Conservation (phyloP, 345 rosid species). For the Linum usitatissimum region DNA sequence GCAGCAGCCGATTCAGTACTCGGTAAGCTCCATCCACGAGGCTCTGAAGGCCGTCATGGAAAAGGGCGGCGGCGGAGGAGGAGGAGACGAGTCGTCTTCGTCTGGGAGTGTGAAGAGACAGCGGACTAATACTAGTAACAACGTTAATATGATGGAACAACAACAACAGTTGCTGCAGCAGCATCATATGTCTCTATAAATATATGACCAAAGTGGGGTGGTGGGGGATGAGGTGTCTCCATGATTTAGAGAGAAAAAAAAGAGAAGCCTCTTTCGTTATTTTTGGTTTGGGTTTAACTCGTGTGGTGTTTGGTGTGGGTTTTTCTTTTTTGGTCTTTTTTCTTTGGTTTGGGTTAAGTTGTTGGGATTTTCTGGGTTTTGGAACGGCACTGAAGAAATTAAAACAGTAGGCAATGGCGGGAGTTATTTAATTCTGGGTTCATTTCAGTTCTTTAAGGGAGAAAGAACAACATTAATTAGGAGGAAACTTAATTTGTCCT, state of each 20-base stretch:
- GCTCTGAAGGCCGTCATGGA: conserved; percentile 90
- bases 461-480: too few species aligned
- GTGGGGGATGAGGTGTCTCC: not conserved
- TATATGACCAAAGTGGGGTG: not conserved
- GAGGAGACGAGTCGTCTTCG: conserved; percentile 39
- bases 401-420: too few species aligned
- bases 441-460: too few species aligned
- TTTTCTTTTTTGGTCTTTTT: too few species aligned
- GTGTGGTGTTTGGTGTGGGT: not conserved
- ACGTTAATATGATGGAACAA: conserved; percentile 40
- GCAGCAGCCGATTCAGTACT: conserved; percentile 32
- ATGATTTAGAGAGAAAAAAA: not conserved
- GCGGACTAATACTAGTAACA: conserved; percentile 37
- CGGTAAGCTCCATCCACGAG: conserved; percentile 69
- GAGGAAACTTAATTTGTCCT: not conserved
- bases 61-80: conserved; percentile 39
- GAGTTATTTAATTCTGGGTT: too few species aligned
- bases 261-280: not conserved
- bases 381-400: not conserved
- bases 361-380: not conserved
- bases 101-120: conserved; percentile 79
- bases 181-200: conserved; percentile 47
- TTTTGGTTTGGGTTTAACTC: not conserved
- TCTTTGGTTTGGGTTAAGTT: not conserved
- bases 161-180: conserved; percentile 10